Conservation (phyloP, 1,284 basidiomycete species). For the Ceratobasidium papillatum region DNA sequence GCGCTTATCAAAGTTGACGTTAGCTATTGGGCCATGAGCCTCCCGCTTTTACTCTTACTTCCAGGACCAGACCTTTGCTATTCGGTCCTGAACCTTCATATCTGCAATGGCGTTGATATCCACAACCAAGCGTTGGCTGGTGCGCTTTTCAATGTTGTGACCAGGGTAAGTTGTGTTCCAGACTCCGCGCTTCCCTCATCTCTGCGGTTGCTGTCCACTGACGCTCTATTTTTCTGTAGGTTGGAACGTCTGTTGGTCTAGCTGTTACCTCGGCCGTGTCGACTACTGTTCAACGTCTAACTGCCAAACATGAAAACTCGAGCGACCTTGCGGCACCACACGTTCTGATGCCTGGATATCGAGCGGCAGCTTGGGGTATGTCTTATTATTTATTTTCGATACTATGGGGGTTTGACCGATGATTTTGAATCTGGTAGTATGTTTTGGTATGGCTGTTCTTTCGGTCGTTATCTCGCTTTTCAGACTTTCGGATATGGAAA, state of each 20-base stretch:
- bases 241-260: slow-evolving; percentile 42
- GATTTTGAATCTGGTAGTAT: background rate
- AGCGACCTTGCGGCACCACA: slow-evolving; percentile 13
- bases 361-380: slow-evolving; percentile 36
- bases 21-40: slow-evolving; percentile 39
- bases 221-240: slow-evolving; percentile 16
- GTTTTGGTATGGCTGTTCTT: slow-evolving; percentile 28
- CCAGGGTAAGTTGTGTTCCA: slow-evolving; percentile 24
- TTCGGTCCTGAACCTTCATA: slow-evolving; percentile 42
- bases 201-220: background rate
- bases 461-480: slow-evolving; percentile 18
- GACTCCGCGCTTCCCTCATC: background rate
- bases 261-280: slow-evolving; percentile 42
- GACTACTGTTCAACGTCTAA: slow-evolving; percentile 17
- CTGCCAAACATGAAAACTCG: slow-evolving; percentile 19
- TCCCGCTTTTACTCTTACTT: slow-evolving; percentile 27
- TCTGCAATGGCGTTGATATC: slow-evolving; percentile 42
- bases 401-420: background rate
- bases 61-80: slow-evolving; percentile 40
- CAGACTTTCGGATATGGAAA: slow-evolving; percentile 33
- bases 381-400: background rate
- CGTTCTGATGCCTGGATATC: slow-evolving; percentile 36
- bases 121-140: slow-evolving; percentile 43
- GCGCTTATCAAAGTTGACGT: slow-evolving; percentile 34
- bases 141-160: slow-evolving; percentile 42